Percentiles rank a stretch among this genome's conserved stretches.
Conservation (phyloP, 2,329 filamentous ascomycete genomes). For the Pezicula rhizophila region DNA sequence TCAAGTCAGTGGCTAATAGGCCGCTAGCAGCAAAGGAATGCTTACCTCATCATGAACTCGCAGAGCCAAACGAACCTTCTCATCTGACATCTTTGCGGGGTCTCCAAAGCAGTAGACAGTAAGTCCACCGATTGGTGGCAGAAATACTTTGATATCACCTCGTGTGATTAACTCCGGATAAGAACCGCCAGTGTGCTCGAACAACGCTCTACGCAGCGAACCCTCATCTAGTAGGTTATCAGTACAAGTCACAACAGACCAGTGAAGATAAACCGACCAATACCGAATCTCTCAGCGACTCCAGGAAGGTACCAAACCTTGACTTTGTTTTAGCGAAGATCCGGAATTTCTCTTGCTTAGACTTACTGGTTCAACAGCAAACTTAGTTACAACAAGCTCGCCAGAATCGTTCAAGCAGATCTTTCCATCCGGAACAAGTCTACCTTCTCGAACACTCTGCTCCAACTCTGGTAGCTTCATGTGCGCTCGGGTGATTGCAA, state of each 20-base stretch:
- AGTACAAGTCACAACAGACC: constrained; percentile 33
- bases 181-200: constrained; percentile 92
- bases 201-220: constrained; percentile 76
- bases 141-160: constrained; percentile 88
- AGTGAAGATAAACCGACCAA: constrained; percentile 32
- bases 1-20: constrained; percentile 15
- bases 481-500: constrained; percentile 29
- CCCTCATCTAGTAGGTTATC: constrained; percentile 84
- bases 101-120: constrained; percentile 98
- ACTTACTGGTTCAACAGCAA: constrained; percentile 86
- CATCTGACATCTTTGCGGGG: constrained; percentile 87
- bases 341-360: constrained; percentile 64
- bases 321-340: constrained; percentile 63
- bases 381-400: constrained; percentile 90
- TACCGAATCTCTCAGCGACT: constrained; percentile 88
- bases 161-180: constrained; percentile 96
- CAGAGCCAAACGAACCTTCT: constrained; percentile 72
- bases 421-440: constrained; percentile 71
- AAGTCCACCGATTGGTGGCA: constrained; percentile 86
- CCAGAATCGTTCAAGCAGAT: constrained; percentile 80
- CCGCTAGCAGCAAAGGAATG: constrained; percentile 5
- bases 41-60: constrained; percentile 65
- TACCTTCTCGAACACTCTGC: constrained; percentile 74
- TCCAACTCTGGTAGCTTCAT: constrained; percentile 77
- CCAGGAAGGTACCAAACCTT: constrained; percentile 79